phyloP scores from a whole-genome alignment of 306 rosid genomes.

The Begonia peltatifolia region DNA sequence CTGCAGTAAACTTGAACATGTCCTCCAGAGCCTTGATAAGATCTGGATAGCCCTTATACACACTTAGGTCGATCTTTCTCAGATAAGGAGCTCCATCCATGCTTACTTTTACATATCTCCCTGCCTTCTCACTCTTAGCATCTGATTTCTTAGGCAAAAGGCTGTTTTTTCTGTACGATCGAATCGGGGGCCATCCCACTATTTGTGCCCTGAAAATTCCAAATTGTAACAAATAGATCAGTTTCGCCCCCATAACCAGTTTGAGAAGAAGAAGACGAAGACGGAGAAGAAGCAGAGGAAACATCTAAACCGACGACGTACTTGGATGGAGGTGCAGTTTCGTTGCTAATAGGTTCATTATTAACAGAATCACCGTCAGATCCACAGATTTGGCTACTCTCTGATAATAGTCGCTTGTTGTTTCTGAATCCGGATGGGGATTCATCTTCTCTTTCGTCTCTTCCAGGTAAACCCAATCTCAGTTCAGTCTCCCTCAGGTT shows the following conservation, averaged over 20 bases:
- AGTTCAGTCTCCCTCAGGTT: slow-evolving; percentile 82
- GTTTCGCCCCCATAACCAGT: too few relatives aligned
- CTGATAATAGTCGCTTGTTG: slow-evolving; percentile 49
- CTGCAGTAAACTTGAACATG: slow-evolving; percentile 72
- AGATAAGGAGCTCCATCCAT: slow-evolving; percentile 98
- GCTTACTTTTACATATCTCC: slow-evolving; percentile 77
- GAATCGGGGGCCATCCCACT: slow-evolving; percentile 92
- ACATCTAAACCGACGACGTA: neutral
- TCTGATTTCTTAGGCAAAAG: slow-evolving; percentile 28
- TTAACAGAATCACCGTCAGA: slow-evolving; percentile 4
- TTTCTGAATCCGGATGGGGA: slow-evolving; percentile 3
- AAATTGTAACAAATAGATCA: neutral
- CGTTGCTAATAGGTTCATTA: neutral
- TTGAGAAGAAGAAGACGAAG: neutral
- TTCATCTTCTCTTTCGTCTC: slow-evolving; percentile 18
- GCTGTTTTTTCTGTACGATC: slow-evolving; percentile 62
- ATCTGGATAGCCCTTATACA: slow-evolving; percentile 46
- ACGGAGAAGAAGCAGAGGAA: neutral
- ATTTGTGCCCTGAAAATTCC: slow-evolving; percentile 51
- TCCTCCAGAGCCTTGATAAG: slow-evolving; percentile 56
- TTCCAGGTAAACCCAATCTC: slow-evolving; percentile 69
- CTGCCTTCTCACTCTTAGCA: slow-evolving; percentile 33
- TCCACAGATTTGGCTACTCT: slow-evolving; percentile 21
- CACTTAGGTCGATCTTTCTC: slow-evolving; percentile 65
- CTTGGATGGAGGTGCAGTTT: slow-evolving; percentile 11